Evolutionary conservation across 169 alveolate genomes (phyloP).

Genomic region (Nephromyces sp.): DNA sequence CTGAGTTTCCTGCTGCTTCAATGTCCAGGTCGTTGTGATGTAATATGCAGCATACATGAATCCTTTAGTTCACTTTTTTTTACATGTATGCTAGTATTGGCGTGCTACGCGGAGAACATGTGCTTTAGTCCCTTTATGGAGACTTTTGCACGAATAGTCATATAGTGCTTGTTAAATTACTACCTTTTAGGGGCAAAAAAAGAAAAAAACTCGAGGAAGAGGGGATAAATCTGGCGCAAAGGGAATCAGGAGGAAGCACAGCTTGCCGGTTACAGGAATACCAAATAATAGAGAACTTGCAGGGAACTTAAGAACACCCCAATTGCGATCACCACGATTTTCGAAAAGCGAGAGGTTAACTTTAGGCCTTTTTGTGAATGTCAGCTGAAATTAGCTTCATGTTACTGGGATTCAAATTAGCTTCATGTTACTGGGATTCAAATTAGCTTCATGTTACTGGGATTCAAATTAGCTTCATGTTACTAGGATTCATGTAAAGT

Average conservation of each 20-base stretch:
- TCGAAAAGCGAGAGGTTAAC: constrained; percentile 63
- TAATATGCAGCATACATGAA: background rate
- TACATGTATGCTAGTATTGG: too few relatives aligned
- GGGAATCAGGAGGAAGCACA: constrained; percentile 54
- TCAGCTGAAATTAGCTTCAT: background rate
- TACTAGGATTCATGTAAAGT: background rate
- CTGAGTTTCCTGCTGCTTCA: background rate
- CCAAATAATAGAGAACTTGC: constrained; percentile 61
- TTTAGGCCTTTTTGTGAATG: background rate
- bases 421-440: background rate
- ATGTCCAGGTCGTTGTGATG: background rate
- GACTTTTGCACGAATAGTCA: too few relatives aligned
- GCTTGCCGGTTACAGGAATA: constrained; percentile 48
- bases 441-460: background rate
- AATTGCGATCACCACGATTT: constrained; percentile 61
- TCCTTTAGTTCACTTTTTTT: background rate
- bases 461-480: background rate
- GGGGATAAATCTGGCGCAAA: constrained; percentile 64
- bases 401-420: background rate
- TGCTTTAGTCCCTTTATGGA: too few relatives aligned
- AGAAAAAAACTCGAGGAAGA: constrained; percentile 53
- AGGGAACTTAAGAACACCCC: constrained; percentile 65
- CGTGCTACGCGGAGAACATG: too few relatives aligned
- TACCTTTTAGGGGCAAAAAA: constrained; percentile 14
- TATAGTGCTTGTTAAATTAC: too few relatives aligned